Percentiles rank a stretch among this genome's conserved stretches.
Conservation (phyloP, 108 stramenopile genomes). For the Nitzschia sp. region DNA sequence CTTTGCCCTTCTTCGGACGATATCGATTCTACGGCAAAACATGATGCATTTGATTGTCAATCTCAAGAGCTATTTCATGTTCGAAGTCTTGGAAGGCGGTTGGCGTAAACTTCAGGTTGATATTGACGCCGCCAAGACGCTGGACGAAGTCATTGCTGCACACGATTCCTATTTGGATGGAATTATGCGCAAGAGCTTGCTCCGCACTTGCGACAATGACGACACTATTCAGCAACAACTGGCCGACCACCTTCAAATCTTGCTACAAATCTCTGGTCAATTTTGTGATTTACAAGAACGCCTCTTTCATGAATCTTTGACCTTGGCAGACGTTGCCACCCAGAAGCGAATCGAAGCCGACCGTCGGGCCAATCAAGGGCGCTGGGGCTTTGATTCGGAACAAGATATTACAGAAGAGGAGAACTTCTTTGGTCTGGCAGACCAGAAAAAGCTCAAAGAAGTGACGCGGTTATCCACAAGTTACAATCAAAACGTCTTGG, state of each 20-base stretch:
- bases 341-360: slow-evolving; percentile 63
- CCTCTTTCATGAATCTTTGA: slow-evolving; percentile 67
- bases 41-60: slow-evolving; percentile 97
- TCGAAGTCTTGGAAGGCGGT: slow-evolving; percentile 96
- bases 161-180: slow-evolving; percentile 89
- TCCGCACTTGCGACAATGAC: slow-evolving; percentile 39
- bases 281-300: slow-evolving; percentile 85
- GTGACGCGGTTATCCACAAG: slow-evolving; percentile 50
- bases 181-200: slow-evolving; percentile 80
- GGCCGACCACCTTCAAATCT: slow-evolving; percentile 51
- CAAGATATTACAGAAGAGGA: slow-evolving; percentile 56
- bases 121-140: slow-evolving; percentile 66
- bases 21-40: slow-evolving; percentile 88
- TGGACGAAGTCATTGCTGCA: slow-evolving; percentile 91
- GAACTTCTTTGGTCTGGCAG: slow-evolving; percentile 71
- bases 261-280: slow-evolving; percentile 65
- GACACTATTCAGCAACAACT: slow-evolving; percentile 35
- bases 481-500: slow-evolving; percentile 57
- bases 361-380: slow-evolving; percentile 59
- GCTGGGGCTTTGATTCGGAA: slow-evolving; percentile 81
- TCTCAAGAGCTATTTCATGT: slow-evolving; percentile 96
- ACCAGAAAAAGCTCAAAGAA: slow-evolving; percentile 47
- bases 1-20: slow-evolving; percentile 78
- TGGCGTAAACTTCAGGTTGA: slow-evolving; percentile 81
- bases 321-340: slow-evolving; percentile 59